These are phyloP conservation scores for Nasturtium officinale DNA, from an alignment of 345 rosid species.

Conservation along the genomic window DNA sequence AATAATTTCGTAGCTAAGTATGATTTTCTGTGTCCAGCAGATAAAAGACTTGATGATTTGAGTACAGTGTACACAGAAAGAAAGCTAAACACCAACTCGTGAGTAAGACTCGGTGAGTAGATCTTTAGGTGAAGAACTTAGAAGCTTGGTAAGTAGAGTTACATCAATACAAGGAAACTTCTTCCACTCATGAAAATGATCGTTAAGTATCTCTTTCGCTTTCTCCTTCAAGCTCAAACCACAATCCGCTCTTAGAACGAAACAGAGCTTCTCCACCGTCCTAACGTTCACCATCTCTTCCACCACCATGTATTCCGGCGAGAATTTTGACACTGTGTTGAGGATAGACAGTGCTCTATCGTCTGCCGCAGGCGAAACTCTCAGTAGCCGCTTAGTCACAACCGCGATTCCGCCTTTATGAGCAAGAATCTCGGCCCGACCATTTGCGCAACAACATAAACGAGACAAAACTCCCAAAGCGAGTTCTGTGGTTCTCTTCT, in stretches of 20 bases:
- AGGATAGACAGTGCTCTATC: slow-evolving; percentile 64
- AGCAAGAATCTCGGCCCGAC: slow-evolving; percentile 60
- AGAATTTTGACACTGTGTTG: slow-evolving; percentile 49
- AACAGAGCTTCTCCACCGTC: slow-evolving; percentile 64
- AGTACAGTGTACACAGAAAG: not conserved
- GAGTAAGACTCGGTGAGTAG: slow-evolving; percentile 15
- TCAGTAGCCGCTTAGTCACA: slow-evolving; percentile 56
- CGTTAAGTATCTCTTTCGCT: slow-evolving; percentile 55
- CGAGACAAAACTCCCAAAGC: slow-evolving; percentile 55
- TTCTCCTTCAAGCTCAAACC: slow-evolving; percentile 54
- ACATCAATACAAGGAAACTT: slow-evolving; percentile 57
- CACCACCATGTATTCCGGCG: slow-evolving; percentile 53
- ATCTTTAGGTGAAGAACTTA: slow-evolving; percentile 34
- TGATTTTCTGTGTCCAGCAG: not conserved
- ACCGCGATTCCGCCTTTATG: slow-evolving; percentile 64
- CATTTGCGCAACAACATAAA: slow-evolving; percentile 70
- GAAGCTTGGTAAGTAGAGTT: slow-evolving; percentile 38
- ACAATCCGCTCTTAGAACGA: slow-evolving; percentile 51
- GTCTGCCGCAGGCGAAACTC: slow-evolving; percentile 53
- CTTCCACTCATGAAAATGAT: slow-evolving; percentile 60
- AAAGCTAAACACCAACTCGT: slow-evolving; percentile 21
- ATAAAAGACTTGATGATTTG: not conserved
- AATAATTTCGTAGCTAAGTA: not conserved
- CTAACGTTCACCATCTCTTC: slow-evolving; percentile 64
- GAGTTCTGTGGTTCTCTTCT: slow-evolving; percentile 59